These are phyloP conservation scores for Fusarium anguioides DNA, from an alignment of 2,329 filamentous ascomycete species.

Conservation along the genomic window DNA sequence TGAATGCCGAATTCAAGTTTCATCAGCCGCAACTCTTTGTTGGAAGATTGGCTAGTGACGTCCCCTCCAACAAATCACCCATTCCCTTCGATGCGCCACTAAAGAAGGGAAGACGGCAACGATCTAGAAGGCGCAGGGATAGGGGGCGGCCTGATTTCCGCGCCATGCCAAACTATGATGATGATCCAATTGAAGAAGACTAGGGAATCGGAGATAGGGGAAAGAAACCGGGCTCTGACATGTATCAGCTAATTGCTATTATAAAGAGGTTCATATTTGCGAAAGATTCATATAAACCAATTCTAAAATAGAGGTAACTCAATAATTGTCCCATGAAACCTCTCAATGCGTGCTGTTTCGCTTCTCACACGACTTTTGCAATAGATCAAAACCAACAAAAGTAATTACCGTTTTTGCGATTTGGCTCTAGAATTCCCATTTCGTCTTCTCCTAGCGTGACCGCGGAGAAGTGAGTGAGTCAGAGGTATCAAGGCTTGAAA, in stretches of 20 bases:
- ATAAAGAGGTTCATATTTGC: neutral
- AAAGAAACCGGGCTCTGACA: neutral
- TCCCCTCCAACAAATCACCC: neutral
- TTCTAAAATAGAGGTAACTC: neutral
- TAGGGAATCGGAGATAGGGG: slow-evolving; percentile 15
- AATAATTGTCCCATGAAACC: neutral
- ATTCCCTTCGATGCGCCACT: neutral
- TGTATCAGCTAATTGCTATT: neutral
- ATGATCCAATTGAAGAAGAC: slow-evolving; percentile 50
- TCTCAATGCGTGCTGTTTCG: neutral
- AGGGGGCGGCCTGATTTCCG: slow-evolving; percentile 49
- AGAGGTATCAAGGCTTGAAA: neutral
- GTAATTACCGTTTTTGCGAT: neutral
- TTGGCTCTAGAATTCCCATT: too few relatives aligned
- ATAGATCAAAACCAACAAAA: neutral
- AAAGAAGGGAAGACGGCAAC: slow-evolving; percentile 25
- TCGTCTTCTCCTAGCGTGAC: neutral
- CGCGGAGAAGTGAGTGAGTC: slow-evolving; percentile 11
- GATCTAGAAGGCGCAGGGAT: slow-evolving; percentile 35
- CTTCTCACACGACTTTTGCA: neutral
- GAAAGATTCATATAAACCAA: neutral
- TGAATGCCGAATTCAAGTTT: slow-evolving; percentile 43
- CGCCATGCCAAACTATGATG: slow-evolving; percentile 48
- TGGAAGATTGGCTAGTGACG: slow-evolving; percentile 44
- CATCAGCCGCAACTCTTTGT: slow-evolving; percentile 49